Evolutionary conservation across 2,329 filamentous ascomycete species (phyloP).

Genomic region (Talaromyces sp.): DNA sequence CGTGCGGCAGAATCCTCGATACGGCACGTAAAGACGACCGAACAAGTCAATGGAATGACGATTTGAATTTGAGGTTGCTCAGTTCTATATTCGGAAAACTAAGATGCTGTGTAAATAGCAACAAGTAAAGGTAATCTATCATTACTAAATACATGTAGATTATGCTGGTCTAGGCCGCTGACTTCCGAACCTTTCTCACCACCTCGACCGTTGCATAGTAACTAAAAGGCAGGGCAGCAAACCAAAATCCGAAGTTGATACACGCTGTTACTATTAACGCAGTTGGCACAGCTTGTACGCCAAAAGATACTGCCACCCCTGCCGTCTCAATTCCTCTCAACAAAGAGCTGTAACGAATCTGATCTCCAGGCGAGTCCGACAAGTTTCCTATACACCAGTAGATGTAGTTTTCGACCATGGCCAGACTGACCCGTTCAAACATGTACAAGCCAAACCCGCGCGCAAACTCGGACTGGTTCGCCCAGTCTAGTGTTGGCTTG

Average conservation of each 20-base stretch:
- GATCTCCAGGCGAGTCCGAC: conserved; percentile 41
- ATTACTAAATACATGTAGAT: not conserved
- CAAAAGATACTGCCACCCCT: conserved; percentile 40
- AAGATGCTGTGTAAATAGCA: too few species aligned
- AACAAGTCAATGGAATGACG: too few species aligned
- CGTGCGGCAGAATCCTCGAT: too few species aligned
- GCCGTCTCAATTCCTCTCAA: conserved; percentile 41
- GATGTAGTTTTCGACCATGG: conserved; percentile 43
- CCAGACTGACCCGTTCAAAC: conserved; percentile 36
- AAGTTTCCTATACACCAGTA: conserved; percentile 47
- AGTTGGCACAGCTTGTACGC: conserved; percentile 43
- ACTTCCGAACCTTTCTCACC: conserved; percentile 32
- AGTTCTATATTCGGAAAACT: too few species aligned
- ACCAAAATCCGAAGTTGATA: conserved; percentile 42
- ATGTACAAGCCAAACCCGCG: conserved; percentile 42
- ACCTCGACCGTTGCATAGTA: conserved; percentile 43
- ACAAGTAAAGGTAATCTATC: not conserved
- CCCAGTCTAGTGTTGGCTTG: conserved; percentile 42
- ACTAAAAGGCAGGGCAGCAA: conserved; percentile 40
- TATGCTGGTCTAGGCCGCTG: not conserved
- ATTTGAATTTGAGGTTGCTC: too few species aligned
- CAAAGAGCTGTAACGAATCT: conserved; percentile 44
- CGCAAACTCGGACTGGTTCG: conserved; percentile 34
- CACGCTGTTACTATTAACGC: conserved; percentile 40
- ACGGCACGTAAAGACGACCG: too few species aligned